Evolutionary conservation across 2,329 filamentous ascomycete species (phyloP), one percentile per base, ranked within the genome.

Genomic region (Beauveria asiatica): DNA sequence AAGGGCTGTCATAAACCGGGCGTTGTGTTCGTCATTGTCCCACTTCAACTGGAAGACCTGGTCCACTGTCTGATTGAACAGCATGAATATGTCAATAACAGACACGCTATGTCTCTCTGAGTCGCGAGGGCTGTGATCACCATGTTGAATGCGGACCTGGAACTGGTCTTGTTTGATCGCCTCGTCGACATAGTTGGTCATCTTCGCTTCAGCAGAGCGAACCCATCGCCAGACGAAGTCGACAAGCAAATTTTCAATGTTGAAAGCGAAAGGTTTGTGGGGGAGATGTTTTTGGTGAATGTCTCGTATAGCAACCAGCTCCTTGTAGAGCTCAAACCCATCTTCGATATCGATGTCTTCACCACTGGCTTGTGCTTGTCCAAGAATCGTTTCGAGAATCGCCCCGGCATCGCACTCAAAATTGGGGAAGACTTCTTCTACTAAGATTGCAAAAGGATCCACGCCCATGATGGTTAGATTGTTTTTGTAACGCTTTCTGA

Each of bases 181-280:
- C 67, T 93, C 85, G 51, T 95, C 91, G 44, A 97, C 89, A 78
- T 94, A 94, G 25, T 86, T 85, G 63, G 88, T 80, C 68, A 97
- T 86, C 69, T 87, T 91, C 39, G 78, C 78, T 67, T 97, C 92
- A 8, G 91, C 92, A 64, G 86, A 83, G 58, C 83, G 81, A 64
- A 99, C 90, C 92, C 92, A 99, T 61, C 91, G 86, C 92, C 92
- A 97, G 6, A 97, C 94, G 72, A 97, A 99, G 41, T 90, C 88
- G 63, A 92, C 89, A 19, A 99, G 80, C 17, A 96, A 77, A 46
- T 86, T 84, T 73, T 99, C 94, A 48, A 99, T 83, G 65, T 92
- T 86, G 71, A 97, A 97, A 5, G 86, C 87, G 71, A 97, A 99
- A 1, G 85, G 83, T 62, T 84, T 78, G 65, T 80, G 80, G 0